phyloP scores from a whole-genome alignment of 768 basidiomycete species.

The Podaxis sp. region DNA sequence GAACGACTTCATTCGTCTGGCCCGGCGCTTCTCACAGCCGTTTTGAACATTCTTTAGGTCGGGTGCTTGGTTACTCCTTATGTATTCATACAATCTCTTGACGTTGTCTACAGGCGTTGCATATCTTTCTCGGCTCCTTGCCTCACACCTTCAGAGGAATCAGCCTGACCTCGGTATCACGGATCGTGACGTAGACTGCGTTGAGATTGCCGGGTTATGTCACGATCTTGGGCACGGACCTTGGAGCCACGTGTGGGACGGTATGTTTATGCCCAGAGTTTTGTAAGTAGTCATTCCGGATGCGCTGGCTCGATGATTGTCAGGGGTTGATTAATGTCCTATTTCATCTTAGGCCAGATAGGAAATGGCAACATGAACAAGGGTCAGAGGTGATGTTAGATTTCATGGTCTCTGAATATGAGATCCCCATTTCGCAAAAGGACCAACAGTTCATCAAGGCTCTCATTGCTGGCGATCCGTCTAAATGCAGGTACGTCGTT shows the following conservation, averaged over 20 bases:
- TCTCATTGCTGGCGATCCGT: slow-evolving; percentile 66
- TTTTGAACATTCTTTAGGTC: slow-evolving; percentile 85
- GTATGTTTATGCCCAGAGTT: slow-evolving; percentile 64
- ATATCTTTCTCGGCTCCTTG: slow-evolving; percentile 67
- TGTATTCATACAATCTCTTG: slow-evolving; percentile 5
- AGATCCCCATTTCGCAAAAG: slow-evolving; percentile 44
- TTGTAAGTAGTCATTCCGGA: slow-evolving; percentile 49
- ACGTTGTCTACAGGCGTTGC: slow-evolving; percentile 59
- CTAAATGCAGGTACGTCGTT: slow-evolving; percentile 51
- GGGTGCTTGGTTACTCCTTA: slow-evolving; percentile 13
- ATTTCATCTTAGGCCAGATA: slow-evolving; percentile 37
- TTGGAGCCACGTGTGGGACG: slow-evolving; percentile 86
- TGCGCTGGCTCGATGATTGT: neutral
- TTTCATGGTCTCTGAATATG: slow-evolving; percentile 56
- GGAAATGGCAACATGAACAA: slow-evolving; percentile 72
- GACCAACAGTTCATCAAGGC: slow-evolving; percentile 72
- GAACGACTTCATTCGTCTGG: slow-evolving; percentile 75
- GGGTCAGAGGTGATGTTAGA: slow-evolving; percentile 86
- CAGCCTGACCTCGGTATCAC: slow-evolving; percentile 69
- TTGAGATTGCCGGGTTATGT: slow-evolving; percentile 78
- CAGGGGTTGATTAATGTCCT: neutral
- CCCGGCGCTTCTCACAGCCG: slow-evolving; percentile 78
- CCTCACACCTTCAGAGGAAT: slow-evolving; percentile 48
- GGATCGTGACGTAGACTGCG: slow-evolving; percentile 71
- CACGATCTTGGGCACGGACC: slow-evolving; percentile 88